A percentile compares a stretch with the other conserved stretches of the same genome.
These are phyloP conservation scores for Arctium minus DNA, from an alignment of 129 eudicot species.

Conservation along the genomic window DNA sequence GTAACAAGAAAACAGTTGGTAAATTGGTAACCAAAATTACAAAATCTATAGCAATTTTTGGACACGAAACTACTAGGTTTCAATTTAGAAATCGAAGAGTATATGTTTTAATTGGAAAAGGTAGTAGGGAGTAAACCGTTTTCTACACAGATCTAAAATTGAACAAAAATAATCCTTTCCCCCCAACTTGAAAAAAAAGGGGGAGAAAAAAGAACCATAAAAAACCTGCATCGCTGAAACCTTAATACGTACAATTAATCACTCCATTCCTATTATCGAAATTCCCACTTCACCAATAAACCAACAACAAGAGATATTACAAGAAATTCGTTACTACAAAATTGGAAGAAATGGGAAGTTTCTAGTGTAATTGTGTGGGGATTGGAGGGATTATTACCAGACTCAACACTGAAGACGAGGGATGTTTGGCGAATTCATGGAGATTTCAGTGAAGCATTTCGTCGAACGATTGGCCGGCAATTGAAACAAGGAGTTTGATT, in stretches of 20 bases:
- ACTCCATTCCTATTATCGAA: not conserved
- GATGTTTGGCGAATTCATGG: not conserved
- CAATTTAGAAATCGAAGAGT: not conserved
- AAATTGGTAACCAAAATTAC: not conserved
- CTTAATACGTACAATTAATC: not conserved
- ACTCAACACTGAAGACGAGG: not conserved
- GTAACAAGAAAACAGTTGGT: not conserved
- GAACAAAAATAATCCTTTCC: not conserved
- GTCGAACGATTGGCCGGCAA: constrained; percentile 24
- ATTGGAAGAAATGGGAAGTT: not conserved
- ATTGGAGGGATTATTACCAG: constrained; percentile 3
- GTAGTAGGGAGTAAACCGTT: not conserved
- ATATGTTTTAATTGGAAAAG: not conserved
- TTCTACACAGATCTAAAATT: not conserved
- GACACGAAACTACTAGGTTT: not conserved
- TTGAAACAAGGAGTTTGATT: not conserved
- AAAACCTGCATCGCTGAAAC: not conserved
- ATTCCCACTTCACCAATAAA: not conserved
- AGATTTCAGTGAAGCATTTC: constrained; percentile 18
- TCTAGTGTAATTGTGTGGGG: not conserved
- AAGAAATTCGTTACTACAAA: not conserved
- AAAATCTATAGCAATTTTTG: not conserved
- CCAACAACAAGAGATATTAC: not conserved
- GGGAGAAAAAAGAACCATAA: not conserved
- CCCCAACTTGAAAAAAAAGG: not conserved